A percentile compares a stretch with the other conserved stretches of the same genome.
Conservation (phyloP, 345 rosid genomes). For the Aegle marmelos region DNA sequence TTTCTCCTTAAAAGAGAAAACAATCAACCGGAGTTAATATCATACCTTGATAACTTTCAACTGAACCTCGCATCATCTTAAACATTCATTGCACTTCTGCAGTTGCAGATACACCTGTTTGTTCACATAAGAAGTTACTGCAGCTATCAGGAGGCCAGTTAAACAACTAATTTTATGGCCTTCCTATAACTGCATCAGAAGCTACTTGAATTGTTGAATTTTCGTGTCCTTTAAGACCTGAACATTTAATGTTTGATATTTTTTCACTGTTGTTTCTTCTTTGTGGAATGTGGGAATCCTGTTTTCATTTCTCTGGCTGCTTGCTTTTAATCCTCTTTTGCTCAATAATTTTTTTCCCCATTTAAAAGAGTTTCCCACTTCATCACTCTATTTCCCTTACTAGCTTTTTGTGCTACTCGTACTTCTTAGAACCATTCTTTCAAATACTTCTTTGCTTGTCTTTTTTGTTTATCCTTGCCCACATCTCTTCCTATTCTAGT, state of each 20-base stretch:
- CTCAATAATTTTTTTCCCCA: neutral
- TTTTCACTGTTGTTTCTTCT: neutral
- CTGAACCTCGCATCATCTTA: neutral
- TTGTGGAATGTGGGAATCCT: neutral
- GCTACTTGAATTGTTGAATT: neutral
- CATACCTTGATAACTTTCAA: neutral
- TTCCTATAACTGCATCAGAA: neutral
- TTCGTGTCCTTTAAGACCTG: neutral
- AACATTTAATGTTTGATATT: neutral
- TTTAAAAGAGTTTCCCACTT: too few species aligned
- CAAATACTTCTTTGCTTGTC: neutral
- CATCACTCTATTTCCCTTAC: neutral
- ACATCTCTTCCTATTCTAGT: neutral
- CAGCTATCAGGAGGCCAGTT: neutral
- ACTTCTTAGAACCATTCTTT: neutral
- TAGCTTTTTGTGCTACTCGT: neutral
- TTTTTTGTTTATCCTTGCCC: neutral
- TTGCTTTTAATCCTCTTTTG: neutral
- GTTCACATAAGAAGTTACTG: neutral
- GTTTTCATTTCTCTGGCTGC: neutral
- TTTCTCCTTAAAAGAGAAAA: neutral
- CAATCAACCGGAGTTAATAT: neutral
- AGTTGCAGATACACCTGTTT: neutral
- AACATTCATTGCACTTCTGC: neutral
- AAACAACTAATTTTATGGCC: neutral